Conservation (phyloP, 2,329 filamentous ascomycete genomes). For the Talaromyces piceae region DNA sequence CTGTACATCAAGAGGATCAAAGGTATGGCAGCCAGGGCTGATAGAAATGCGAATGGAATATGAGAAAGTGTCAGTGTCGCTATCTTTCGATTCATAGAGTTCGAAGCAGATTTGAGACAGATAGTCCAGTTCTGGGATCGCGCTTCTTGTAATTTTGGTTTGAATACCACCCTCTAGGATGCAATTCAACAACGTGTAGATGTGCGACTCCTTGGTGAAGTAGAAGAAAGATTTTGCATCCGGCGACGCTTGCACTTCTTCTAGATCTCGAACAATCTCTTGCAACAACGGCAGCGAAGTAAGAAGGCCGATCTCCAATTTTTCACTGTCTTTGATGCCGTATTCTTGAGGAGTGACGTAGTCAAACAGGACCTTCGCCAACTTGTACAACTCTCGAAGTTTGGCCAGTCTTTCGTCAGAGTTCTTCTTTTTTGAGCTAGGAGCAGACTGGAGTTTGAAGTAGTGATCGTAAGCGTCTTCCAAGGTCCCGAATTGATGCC, state of each 20-base stretch:
- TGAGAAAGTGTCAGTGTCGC: slow-evolving; percentile 68
- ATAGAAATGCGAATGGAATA: slow-evolving; percentile 97
- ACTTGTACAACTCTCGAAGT: slow-evolving; percentile 82
- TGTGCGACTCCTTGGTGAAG: slow-evolving; percentile 98
- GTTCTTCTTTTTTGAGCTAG: slow-evolving; percentile 66
- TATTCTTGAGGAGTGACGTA: slow-evolving; percentile 99
- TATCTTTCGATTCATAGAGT: slow-evolving; percentile 88
- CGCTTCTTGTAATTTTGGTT: slow-evolving; percentile 91
- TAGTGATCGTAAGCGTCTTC: slow-evolving; percentile 61
- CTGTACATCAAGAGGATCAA: slow-evolving; percentile 92
- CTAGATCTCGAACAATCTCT: slow-evolving; percentile 93
- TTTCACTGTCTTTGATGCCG: slow-evolving; percentile 89
- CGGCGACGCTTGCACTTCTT: slow-evolving; percentile 92
- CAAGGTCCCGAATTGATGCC: slow-evolving; percentile 36
- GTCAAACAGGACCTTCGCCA: slow-evolving; percentile 93
- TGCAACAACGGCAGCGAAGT: slow-evolving; percentile 90
- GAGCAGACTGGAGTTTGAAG: slow-evolving; percentile 82
- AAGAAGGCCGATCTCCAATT: slow-evolving; percentile 94
- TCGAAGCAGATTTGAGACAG: slow-evolving; percentile 97
- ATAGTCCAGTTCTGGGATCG: slow-evolving; percentile 95
- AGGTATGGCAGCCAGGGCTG: slow-evolving; percentile 91
- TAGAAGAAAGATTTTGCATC: slow-evolving; percentile 97
- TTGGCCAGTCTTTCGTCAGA: slow-evolving; percentile 79
- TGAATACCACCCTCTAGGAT: slow-evolving; percentile 95
- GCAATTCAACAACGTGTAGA: slow-evolving; percentile 95